Evolutionary conservation across 495 filamentous ascomycete genomes (phyloP).

Genomic region (Daldinia loculata): DNA sequence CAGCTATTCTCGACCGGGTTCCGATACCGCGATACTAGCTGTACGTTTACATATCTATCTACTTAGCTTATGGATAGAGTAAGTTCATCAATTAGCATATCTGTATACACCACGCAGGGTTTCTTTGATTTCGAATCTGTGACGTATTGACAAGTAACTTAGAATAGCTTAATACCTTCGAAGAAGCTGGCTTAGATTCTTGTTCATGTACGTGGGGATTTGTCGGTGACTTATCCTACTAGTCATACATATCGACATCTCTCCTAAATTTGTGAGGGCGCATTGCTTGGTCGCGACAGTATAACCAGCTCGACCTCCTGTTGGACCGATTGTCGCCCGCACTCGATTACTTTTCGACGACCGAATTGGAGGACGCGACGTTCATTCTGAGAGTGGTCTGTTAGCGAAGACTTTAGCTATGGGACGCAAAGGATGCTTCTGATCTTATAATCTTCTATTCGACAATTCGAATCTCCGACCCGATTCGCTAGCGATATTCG

Average conservation of each 20-base stretch:
- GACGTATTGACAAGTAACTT: conserved; percentile 16
- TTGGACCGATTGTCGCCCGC: conserved; percentile 11
- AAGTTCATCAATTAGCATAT: conserved; percentile 16
- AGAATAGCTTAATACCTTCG: neutral
- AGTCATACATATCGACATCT: conserved; percentile 3
- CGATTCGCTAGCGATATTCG: conserved; percentile 25
- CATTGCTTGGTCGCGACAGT: conserved; percentile 13
- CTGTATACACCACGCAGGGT: neutral
- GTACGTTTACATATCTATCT: conserved; percentile 7
- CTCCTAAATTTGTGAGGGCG: conserved; percentile 6
- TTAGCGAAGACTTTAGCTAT: conserved; percentile 29
- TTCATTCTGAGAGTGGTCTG: neutral
- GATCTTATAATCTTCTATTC: conserved; percentile 27
- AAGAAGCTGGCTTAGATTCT: conserved; percentile 21
- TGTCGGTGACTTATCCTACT: neutral
- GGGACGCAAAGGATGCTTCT: conserved; percentile 32
- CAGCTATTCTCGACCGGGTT: conserved; percentile 14
- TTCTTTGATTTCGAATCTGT: conserved; percentile 3
- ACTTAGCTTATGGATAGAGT: conserved; percentile 25
- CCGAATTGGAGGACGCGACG: conserved; percentile 4
- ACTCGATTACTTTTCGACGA: neutral
- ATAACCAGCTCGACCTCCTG: conserved; percentile 25
- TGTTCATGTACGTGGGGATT: conserved; percentile 21
- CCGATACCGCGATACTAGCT: conserved; percentile 17
- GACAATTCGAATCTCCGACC: conserved; percentile 13